Evolutionary conservation across 1,139 yeast genomes (phyloP).

Genomic region (Yamadazyma siamensis): DNA sequence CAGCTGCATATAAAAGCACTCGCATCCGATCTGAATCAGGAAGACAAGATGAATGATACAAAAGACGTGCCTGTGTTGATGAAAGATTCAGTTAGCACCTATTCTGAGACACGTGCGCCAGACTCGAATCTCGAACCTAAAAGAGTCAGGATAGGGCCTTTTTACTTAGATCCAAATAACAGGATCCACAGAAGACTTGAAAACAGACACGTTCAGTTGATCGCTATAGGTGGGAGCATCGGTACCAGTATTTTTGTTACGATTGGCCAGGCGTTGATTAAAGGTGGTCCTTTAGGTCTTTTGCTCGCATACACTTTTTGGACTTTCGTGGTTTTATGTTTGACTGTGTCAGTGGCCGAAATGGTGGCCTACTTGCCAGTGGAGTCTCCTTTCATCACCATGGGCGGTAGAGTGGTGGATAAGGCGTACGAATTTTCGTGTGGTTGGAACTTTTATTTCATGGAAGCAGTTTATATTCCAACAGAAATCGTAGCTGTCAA

Average conservation of each 20-base stretch:
- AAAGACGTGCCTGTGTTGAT: no score
- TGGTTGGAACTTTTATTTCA: conserved; percentile 75
- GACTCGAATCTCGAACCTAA: no score
- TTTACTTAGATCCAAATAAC: conserved; percentile 5
- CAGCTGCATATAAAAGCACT: no score
- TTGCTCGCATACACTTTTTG: conserved; percentile 38
- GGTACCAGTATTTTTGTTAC: conserved; percentile 55
- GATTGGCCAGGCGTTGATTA: conserved; percentile 40
- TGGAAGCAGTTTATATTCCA: conserved; percentile 73
- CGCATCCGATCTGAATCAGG: no score
- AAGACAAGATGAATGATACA: no score
- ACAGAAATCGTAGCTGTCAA: conserved; percentile 78
- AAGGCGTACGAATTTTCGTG: conserved; percentile 74
- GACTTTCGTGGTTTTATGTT: conserved; percentile 49
- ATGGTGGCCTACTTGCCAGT: no score
- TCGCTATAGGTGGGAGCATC: conserved; percentile 82
- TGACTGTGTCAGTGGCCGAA: conserved; percentile 76
- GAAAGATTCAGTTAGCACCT: no score
- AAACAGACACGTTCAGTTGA: conserved; percentile 67
- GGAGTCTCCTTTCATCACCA: conserved; percentile 55
- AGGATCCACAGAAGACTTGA: conserved; percentile 45
- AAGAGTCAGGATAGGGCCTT: conserved; percentile 3
- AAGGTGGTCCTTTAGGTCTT: conserved; percentile 46
- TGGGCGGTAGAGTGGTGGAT: conserved; percentile 53
- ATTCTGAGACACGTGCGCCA: no score